Percentiles rank a stretch among this genome's conserved stretches.
These are phyloP conservation scores for Curvularia eragrostidis DNA, from an alignment of 2,329 filamentous ascomycete species.

Conservation along the genomic window DNA sequence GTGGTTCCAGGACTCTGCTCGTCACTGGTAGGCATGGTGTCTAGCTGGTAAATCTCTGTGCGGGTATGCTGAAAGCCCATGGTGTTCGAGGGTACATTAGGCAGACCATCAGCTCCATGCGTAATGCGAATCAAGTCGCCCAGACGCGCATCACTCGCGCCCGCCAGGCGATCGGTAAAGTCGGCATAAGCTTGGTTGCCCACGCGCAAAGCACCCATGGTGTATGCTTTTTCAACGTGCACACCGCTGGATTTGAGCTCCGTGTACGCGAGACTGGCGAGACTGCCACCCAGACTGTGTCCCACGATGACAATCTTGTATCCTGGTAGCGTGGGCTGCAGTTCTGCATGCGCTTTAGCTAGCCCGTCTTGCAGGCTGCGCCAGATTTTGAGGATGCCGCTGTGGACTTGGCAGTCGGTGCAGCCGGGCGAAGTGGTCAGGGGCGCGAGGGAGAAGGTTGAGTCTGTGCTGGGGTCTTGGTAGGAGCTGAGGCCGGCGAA, in stretches of 20 bases:
- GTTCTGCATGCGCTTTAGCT: constrained; percentile 53
- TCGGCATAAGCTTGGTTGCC: constrained; percentile 64
- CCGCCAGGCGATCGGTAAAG: constrained; percentile 55
- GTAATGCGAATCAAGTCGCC: constrained; percentile 67
- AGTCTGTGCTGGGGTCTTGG: constrained; percentile 23
- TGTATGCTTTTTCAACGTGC: constrained; percentile 18
- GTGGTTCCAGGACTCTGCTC: constrained; percentile 17
- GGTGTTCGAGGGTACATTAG: constrained; percentile 65
- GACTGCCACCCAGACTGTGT: constrained; percentile 71
- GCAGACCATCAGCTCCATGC: constrained; percentile 70
- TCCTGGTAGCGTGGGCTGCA: constrained; percentile 55
- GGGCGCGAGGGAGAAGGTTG: constrained; percentile 16
- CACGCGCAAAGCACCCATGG: constrained; percentile 65
- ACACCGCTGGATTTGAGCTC: constrained; percentile 18
- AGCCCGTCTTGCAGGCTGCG: constrained; percentile 55
- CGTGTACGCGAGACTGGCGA: constrained; percentile 62
- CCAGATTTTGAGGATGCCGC: constrained; percentile 66
- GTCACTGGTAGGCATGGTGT: constrained; percentile 3
- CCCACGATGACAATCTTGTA: constrained; percentile 65
- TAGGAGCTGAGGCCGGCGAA: constrained; percentile 20
- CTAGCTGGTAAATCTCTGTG: constrained; percentile 65
- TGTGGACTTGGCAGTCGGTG: constrained; percentile 59
- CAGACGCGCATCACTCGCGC: constrained; percentile 53
- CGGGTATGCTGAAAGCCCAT: constrained; percentile 69
- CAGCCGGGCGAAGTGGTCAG: constrained; percentile 27